phyloP scores from a whole-genome alignment of 2,329 filamentous ascomycete genomes.

The Hypoxylon sp. region DNA sequence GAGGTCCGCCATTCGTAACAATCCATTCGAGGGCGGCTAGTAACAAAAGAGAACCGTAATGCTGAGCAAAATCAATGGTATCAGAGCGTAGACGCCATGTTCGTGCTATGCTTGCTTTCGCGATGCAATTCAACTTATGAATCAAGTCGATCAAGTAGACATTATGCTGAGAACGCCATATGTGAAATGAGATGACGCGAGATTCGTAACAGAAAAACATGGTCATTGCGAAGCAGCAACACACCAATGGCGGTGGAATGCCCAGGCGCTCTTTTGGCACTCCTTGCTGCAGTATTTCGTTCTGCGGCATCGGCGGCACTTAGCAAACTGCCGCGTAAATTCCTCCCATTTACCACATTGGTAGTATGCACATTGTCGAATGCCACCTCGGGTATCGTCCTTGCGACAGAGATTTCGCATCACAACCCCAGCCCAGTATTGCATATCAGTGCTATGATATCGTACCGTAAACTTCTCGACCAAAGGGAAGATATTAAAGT shows the following conservation, averaged over 20 bases:
- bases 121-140: conserved; percentile 56
- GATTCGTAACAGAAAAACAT: conserved; percentile 31
- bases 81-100: conserved; percentile 58
- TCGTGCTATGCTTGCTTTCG: conserved; percentile 58
- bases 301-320: conserved; percentile 93
- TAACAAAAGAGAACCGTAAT: conserved; percentile 55
- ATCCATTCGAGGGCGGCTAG: conserved; percentile 35
- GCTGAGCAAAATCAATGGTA: conserved; percentile 57
- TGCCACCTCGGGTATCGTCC: conserved; percentile 93
- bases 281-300: conserved; percentile 99
- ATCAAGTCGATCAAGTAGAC: conserved; percentile 55
- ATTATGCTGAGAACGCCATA: conserved; percentile 56
- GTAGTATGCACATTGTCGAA: conserved; percentile 97
- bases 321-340: conserved; percentile 95
- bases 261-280: conserved; percentile 99
- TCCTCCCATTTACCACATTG: conserved; percentile 99
- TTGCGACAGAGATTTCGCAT: conserved; percentile 99
- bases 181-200: conserved; percentile 49
- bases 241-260: conserved; percentile 98
- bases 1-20: conserved; percentile 33
- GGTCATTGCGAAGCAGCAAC: conserved; percentile 75
- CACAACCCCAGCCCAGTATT: conserved; percentile 99
- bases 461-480: conserved; percentile 98
- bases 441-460: conserved; percentile 96
- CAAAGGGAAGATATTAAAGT: conserved; percentile 98